Evolutionary conservation across 306 rosid species (phyloP).

Genomic region (Glycyrrhiza uralensis): DNA sequence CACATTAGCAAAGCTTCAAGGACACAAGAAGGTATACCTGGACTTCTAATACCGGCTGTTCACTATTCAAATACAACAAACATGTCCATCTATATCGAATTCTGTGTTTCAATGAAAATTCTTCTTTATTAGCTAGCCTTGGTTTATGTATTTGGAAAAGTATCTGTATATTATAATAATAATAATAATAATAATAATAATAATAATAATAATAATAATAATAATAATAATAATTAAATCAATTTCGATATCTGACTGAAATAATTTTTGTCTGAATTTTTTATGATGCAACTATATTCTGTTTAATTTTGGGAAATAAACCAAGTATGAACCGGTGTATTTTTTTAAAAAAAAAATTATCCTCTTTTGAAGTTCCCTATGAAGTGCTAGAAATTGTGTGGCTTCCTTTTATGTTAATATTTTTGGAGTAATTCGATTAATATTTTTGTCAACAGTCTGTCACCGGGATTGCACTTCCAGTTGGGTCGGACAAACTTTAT

Average conservation of each 20-base stretch:
- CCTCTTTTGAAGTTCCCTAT: not conserved
- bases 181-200: too few species aligned
- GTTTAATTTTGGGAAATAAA: not conserved
- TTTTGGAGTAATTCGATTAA: not conserved
- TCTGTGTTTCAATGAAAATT: not conserved
- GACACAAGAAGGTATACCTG: slow-evolving; percentile 45
- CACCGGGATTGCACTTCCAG: slow-evolving; percentile 39
- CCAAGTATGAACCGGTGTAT: not conserved
- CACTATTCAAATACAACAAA: not conserved
- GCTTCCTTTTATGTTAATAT: not conserved
- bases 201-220: too few species aligned
- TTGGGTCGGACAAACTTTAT: slow-evolving; percentile 33
- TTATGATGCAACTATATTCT: not conserved
- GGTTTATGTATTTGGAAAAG: not conserved
- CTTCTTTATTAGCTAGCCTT: not conserved
- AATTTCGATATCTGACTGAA: not conserved
- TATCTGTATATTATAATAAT: not conserved
- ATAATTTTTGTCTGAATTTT: not conserved
- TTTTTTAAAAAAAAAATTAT: not conserved
- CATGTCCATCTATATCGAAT: too few species aligned
- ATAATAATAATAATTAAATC: not conserved
- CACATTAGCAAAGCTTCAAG: slow-evolving; percentile 38
- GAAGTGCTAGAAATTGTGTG: not conserved
- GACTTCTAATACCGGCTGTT: not conserved
- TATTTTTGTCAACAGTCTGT: slow-evolving; percentile 23